Conservation (phyloP, 2,329 filamentous ascomycete species). For the Coniochaeta prunicola region DNA sequence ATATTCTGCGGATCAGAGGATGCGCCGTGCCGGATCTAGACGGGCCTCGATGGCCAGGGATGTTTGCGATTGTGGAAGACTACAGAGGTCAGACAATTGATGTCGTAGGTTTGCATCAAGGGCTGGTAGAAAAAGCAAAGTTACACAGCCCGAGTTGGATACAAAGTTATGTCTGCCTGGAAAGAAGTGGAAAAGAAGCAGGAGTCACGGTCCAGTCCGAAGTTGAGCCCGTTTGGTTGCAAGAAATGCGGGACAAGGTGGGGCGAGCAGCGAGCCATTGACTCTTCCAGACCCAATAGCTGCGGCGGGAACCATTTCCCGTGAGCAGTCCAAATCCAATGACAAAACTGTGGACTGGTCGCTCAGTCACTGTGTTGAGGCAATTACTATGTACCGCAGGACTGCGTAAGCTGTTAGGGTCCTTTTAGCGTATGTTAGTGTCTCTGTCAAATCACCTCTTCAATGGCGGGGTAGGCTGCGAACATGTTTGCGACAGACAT, state of each 20-base stretch:
- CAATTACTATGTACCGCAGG: no score
- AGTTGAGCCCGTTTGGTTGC: neutral
- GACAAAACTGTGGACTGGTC: neutral
- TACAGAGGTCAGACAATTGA: neutral
- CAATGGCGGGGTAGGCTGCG: neutral
- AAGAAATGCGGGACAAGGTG: neutral
- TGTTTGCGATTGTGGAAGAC: neutral
- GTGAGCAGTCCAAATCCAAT: neutral
- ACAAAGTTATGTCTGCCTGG: neutral
- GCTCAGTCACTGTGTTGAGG: neutral
- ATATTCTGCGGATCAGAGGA: neutral
- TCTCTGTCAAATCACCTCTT: neutral
- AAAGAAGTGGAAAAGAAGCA: neutral
- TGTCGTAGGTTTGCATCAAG: neutral
- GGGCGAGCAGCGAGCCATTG: neutral
- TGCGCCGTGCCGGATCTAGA: neutral
- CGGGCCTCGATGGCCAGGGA: neutral
- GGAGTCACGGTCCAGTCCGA: neutral
- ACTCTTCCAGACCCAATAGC: neutral
- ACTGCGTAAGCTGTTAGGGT: neutral
- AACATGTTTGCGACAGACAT: neutral
- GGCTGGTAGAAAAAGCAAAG: neutral
- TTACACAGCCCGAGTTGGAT: neutral
- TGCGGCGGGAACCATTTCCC: neutral
- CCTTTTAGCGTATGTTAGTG: neutral